Evolutionary conservation across 2,329 filamentous ascomycete genomes (phyloP).

Genomic region (Pseudogymnoascus sp.): DNA sequence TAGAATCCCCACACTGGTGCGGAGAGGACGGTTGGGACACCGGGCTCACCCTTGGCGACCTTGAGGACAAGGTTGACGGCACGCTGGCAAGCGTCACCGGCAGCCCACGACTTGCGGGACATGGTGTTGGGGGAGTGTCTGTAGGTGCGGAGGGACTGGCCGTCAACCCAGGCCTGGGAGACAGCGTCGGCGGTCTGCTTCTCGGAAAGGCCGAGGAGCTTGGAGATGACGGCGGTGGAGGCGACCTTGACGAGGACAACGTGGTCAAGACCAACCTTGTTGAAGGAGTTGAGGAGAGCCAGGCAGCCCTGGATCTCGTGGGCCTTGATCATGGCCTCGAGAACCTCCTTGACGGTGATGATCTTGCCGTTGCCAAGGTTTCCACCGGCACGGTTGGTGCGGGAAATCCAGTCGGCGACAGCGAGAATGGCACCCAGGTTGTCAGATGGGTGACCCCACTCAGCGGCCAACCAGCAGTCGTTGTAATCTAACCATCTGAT

Average conservation of each 20-base stretch:
- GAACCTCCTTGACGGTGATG: conserved; percentile 79
- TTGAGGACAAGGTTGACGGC: conserved; percentile 87
- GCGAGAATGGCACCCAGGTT: conserved; percentile 95
- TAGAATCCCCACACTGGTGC: conserved; percentile 97
- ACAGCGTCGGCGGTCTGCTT: conserved; percentile 90
- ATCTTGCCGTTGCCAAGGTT: conserved; percentile 84
- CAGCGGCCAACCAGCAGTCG: conserved; percentile 97
- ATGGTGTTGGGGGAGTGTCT: conserved; percentile 98
- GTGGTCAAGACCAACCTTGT: conserved; percentile 97
- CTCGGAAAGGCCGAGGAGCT: conserved; percentile 86
- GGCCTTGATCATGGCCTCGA: conserved; percentile 98
- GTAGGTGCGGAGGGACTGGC: conserved; percentile 93
- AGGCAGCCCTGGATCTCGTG: conserved; percentile 98
- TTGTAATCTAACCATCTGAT: conserved; percentile 99
- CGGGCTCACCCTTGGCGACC: conserved; percentile 84
- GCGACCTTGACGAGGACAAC: conserved; percentile 98
- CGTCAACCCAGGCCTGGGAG: conserved; percentile 95
- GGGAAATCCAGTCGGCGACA: conserved; percentile 94
- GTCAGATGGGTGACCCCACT: conserved; percentile 98
- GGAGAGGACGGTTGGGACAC: conserved; percentile 85
- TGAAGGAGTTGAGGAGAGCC: conserved; percentile 95
- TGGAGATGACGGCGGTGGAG: conserved; percentile 85
- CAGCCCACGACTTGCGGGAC: conserved; percentile 98
- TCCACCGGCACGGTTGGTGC: conserved; percentile 66
- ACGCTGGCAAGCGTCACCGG: conserved; percentile 93